phyloP scores from a whole-genome alignment of 257 asterid species.

The Nicotiana tabacum region DNA sequence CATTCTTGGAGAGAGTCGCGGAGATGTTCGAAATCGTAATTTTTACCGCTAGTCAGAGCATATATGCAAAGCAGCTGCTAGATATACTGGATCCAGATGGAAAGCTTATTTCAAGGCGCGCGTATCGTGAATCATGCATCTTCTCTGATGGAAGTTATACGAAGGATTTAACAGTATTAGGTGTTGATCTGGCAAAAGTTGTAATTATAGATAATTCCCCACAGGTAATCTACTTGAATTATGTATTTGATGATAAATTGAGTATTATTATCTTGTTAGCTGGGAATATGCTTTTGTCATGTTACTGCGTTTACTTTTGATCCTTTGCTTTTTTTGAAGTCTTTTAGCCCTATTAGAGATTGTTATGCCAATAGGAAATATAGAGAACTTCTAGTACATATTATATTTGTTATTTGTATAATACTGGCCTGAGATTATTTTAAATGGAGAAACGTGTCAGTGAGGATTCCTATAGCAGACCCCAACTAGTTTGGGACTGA shows the following conservation, averaged over 20 bases:
- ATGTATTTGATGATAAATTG: background rate
- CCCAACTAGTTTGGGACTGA: background rate
- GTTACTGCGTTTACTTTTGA: background rate
- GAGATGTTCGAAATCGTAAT: slow-evolving; percentile 81
- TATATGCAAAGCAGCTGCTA: slow-evolving; percentile 73
- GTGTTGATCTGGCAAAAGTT: slow-evolving; percentile 88
- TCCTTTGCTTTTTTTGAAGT: background rate
- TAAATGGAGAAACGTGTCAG: background rate
- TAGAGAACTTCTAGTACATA: background rate
- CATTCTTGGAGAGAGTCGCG: slow-evolving; percentile 74
- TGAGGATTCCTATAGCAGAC: background rate
- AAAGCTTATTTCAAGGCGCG: slow-evolving; percentile 68
- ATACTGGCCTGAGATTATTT: background rate
- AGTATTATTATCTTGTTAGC: background rate
- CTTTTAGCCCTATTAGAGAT: background rate
- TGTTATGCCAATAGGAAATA: background rate
- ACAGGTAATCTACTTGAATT: slow-evolving; percentile 50
- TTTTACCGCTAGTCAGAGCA: slow-evolving; percentile 98
- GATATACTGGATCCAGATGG: slow-evolving; percentile 93
- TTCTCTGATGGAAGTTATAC: slow-evolving; percentile 64
- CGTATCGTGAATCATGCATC: slow-evolving; percentile 93
- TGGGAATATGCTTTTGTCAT: background rate
- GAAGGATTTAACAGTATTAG: slow-evolving; percentile 92
- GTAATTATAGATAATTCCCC: slow-evolving; percentile 90
- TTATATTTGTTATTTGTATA: background rate